Percentiles rank a stretch among this genome's conserved stretches.
These are phyloP conservation scores for Pseudopediastrum boryanum DNA, from an alignment of 139 green algal genomes.

Conservation along the genomic window DNA sequence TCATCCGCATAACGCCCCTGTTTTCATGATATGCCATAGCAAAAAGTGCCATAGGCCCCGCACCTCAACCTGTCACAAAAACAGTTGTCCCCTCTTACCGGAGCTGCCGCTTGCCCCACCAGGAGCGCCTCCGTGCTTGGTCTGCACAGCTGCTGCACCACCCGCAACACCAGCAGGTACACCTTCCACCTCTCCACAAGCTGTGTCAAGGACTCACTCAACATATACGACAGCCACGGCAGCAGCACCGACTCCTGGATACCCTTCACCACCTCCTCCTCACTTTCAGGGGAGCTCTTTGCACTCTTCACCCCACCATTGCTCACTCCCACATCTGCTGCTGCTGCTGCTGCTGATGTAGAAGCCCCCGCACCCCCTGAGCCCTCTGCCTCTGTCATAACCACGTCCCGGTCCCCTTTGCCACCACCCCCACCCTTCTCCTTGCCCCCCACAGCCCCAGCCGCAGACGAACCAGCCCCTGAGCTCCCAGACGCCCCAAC, in stretches of 20 bases:
- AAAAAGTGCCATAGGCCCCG: too few species aligned
- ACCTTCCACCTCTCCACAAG: slow-evolving; percentile 55
- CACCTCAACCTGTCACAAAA: too few species aligned
- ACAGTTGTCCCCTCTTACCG: too few species aligned
- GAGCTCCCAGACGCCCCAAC: too few species aligned
- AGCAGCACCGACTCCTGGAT: slow-evolving; percentile 26
- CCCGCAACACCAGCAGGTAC: slow-evolving; percentile 56
- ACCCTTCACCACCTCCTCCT: background rate
- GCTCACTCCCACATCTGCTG: slow-evolving; percentile 12
- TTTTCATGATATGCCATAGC: too few species aligned
- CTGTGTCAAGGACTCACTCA: slow-evolving; percentile 67
- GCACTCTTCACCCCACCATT: background rate
- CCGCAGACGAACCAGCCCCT: background rate
- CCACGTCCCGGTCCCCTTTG: background rate
- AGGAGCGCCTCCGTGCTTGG: slow-evolving; percentile 27
- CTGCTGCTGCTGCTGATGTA: slow-evolving; percentile 24
- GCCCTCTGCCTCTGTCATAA: background rate
- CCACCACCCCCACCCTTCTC: background rate
- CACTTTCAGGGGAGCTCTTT: slow-evolving; percentile 23
- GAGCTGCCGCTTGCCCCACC: slow-evolving; percentile 1
- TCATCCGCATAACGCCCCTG: too few species aligned
- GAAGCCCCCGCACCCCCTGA: background rate
- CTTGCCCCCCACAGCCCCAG: background rate
- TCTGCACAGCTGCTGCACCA: slow-evolving; percentile 46
- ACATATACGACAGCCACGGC: slow-evolving; percentile 56